Percentiles rank a stretch among this genome's conserved stretches.
These are phyloP conservation scores for Fusarium albidum DNA, from an alignment of 2,329 filamentous ascomycete genomes.

Conservation along the genomic window DNA sequence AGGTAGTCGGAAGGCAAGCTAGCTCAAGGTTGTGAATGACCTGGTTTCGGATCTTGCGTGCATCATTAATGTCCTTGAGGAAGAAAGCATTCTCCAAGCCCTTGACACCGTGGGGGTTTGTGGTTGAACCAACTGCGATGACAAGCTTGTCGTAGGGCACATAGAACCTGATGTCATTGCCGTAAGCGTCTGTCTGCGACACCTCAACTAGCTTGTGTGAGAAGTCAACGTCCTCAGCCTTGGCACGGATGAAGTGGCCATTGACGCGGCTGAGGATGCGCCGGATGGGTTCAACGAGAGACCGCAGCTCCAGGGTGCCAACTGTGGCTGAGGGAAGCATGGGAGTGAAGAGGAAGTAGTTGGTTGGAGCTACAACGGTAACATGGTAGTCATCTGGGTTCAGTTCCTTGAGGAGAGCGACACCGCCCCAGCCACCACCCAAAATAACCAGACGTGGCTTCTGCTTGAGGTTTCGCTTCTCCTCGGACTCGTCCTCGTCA, in stretches of 20 bases:
- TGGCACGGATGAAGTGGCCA: conserved; percentile 90
- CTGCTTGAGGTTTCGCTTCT: conserved; percentile 75
- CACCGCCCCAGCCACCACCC: conserved; percentile 94
- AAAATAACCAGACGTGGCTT: conserved; percentile 94
- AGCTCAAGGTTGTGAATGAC: conserved; percentile 90
- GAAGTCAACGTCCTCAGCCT: conserved; percentile 90
- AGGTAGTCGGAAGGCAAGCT: conserved; percentile 91
- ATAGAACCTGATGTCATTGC: conserved; percentile 85
- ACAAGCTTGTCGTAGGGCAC: conserved; percentile 97
- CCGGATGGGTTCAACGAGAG: conserved; percentile 90
- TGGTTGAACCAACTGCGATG: conserved; percentile 88
- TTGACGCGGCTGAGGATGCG: conserved; percentile 79
- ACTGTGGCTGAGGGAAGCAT: conserved; percentile 98
- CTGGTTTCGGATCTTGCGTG: conserved; percentile 85
- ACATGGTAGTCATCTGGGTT: conserved; percentile 94
- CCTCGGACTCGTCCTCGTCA: conserved; percentile 83
- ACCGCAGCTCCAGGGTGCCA: conserved; percentile 89
- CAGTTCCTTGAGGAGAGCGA: conserved; percentile 88
- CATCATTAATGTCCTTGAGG: conserved; percentile 94
- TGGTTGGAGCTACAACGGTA: conserved; percentile 91
- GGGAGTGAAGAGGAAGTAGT: conserved; percentile 97
- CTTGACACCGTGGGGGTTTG: conserved; percentile 95
- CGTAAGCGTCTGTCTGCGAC: conserved; percentile 73
- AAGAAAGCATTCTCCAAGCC: conserved; percentile 94
- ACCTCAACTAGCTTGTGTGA: conserved; percentile 91